phyloP scores from a whole-genome alignment of 345 rosid species.

The Arabidopsis thaliana region DNA sequence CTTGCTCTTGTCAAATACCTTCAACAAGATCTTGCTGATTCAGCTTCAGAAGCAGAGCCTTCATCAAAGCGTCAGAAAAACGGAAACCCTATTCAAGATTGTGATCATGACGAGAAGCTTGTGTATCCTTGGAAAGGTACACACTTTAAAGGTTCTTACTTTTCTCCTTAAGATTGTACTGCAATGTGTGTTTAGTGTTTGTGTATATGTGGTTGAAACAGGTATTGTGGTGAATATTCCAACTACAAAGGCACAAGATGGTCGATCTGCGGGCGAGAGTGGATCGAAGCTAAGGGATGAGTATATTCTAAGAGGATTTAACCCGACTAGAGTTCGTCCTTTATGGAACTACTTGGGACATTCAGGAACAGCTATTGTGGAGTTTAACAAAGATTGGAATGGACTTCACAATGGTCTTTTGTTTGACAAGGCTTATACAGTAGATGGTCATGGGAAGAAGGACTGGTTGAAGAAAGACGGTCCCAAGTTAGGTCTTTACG shows the following conservation, averaged over 20 bases:
- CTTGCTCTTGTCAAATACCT: constrained; percentile 79
- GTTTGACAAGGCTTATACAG: constrained; percentile 86
- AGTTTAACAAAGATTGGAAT: constrained; percentile 86
- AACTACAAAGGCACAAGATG: constrained; percentile 61
- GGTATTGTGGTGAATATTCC: constrained; percentile 90
- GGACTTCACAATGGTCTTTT: constrained; percentile 82
- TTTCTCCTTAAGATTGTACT: neutral
- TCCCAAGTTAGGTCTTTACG: constrained; percentile 69
- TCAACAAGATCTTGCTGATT: constrained; percentile 58
- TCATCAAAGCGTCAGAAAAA: constrained; percentile 45
- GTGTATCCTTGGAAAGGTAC: constrained; percentile 88
- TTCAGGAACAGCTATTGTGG: constrained; percentile 86
- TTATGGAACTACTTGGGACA: constrained; percentile 83
- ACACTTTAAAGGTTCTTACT: neutral
- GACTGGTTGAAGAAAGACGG: constrained; percentile 59
- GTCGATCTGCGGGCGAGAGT: constrained; percentile 78
- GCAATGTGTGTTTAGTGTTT: constrained; percentile 14
- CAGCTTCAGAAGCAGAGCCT: constrained; percentile 45
- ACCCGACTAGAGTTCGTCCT: constrained; percentile 80
- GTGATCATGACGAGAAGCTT: constrained; percentile 67
- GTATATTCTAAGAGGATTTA: constrained; percentile 78
- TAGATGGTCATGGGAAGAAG: constrained; percentile 74
- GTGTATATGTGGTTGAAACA: constrained; percentile 10
- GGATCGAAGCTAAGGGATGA: constrained; percentile 94
- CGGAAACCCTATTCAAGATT: constrained; percentile 49